Evolutionary conservation across 768 basidiomycete genomes (phyloP).

Genomic region (Tricholoma sp.): DNA sequence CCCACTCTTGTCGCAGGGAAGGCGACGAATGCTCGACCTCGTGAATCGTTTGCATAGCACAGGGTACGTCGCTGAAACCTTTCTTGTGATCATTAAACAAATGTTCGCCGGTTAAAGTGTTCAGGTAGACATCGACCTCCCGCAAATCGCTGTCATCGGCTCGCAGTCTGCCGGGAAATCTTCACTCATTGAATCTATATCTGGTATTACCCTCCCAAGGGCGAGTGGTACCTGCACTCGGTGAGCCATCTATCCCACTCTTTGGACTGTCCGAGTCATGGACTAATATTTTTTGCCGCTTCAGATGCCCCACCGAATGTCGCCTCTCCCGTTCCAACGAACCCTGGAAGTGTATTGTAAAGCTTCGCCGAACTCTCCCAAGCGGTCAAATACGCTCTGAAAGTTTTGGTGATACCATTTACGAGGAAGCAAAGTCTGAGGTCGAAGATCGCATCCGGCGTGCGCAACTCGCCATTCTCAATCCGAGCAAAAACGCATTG

Average conservation of each 20-base stretch:
- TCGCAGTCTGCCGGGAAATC: constrained; percentile 74
- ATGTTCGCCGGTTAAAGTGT: neutral
- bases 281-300: neutral
- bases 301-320: constrained; percentile 56
- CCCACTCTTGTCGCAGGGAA: constrained; percentile 27
- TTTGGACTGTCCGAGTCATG: no score
- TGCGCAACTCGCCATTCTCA: constrained; percentile 62
- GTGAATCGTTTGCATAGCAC: constrained; percentile 51
- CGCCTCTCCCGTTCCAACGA: constrained; percentile 36
- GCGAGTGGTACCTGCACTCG: constrained; percentile 75
- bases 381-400: constrained; percentile 34
- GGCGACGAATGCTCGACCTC: constrained; percentile 46
- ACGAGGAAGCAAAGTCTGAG: constrained; percentile 31
- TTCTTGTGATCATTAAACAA: neutral
- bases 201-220: constrained; percentile 64
- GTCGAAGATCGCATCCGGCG: constrained; percentile 67
- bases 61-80: constrained; percentile 32
- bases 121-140: constrained; percentile 65
- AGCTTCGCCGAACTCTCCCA: constrained; percentile 36
- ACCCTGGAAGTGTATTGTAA: constrained; percentile 48
- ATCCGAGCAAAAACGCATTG: constrained; percentile 33
- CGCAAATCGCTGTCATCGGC: constrained; percentile 69
- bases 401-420: constrained; percentile 44
- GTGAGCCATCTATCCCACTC: constrained; percentile 24
- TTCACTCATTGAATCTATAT: constrained; percentile 73